A percentile compares a stretch with the other conserved stretches of the same genome.
phyloP scores from a whole-genome alignment of 108 stramenopile genomes.

The Thalassiosira profunda region DNA sequence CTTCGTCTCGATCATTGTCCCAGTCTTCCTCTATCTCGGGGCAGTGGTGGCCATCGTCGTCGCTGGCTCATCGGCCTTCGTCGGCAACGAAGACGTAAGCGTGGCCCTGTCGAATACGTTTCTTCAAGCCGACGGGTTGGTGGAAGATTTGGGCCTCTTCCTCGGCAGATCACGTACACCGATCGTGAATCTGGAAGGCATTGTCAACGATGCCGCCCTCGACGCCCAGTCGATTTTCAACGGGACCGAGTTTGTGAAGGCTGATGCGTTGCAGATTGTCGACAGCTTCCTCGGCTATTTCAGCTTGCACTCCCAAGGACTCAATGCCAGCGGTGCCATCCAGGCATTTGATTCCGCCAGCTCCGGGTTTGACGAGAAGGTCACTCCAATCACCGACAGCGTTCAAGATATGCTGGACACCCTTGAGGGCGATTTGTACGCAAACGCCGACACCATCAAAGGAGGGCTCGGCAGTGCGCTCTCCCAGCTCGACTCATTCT shows the following conservation, averaged over 20 bases:
- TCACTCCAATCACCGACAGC: conserved; percentile 37
- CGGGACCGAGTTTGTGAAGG: conserved; percentile 46
- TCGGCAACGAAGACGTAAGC: conserved; percentile 51
- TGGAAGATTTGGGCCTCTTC: conserved; percentile 38
- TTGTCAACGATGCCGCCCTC: conserved; percentile 38
- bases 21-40: conserved; percentile 36
- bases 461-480: conserved; percentile 21
- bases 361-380: conserved; percentile 31
- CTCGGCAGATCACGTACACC: conserved; percentile 43
- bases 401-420: conserved; percentile 52
- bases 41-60: conserved; percentile 16
- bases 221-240: conserved; percentile 45
- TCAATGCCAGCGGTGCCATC: conserved; percentile 24
- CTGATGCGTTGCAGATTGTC: conserved; percentile 37
- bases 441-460: conserved; percentile 39
- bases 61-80: conserved; percentile 31
- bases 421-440: conserved; percentile 43
- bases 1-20: conserved; percentile 26
- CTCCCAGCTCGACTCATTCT: conserved; percentile 38
- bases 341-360: conserved; percentile 30
- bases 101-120: conserved; percentile 45
- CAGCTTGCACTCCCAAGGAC: conserved; percentile 28
- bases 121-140: conserved; percentile 31
- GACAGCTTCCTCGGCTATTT: conserved; percentile 36
- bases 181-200: conserved; percentile 26